Percentiles rank a stretch among this genome's conserved stretches.
Evolutionary conservation across 768 basidiomycete species (phyloP).

Genomic region (Amanita subjunquillea): DNA sequence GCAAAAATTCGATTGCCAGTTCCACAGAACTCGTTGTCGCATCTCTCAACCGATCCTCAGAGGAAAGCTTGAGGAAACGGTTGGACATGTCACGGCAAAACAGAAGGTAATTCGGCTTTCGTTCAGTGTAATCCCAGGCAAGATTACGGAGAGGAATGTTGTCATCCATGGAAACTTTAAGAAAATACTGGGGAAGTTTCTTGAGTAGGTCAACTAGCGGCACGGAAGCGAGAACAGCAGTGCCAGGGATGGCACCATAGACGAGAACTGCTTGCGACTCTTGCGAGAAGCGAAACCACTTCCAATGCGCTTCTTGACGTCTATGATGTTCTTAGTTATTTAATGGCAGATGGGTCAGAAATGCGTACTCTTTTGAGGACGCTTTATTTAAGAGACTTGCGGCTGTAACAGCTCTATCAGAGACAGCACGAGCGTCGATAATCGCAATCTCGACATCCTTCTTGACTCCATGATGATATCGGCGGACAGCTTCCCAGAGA

Average conservation of each 20-base stretch:
- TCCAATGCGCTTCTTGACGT: constrained; percentile 56
- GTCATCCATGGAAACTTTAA: constrained; percentile 12
- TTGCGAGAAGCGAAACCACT: constrained; percentile 65
- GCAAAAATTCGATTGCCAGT: constrained; percentile 55
- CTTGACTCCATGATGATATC: constrained; percentile 64
- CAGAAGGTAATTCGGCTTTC: constrained; percentile 52
- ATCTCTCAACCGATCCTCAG: constrained; percentile 51
- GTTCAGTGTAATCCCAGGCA: constrained; percentile 46
- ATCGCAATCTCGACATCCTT: constrained; percentile 72
- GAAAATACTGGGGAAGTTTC: constrained; percentile 66
- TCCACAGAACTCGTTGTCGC: constrained; percentile 60
- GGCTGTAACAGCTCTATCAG: constrained; percentile 50
- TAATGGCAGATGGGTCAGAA: neutral
- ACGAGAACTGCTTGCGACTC: constrained; percentile 73
- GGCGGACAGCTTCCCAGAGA: constrained; percentile 70
- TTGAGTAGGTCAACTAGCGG: constrained; percentile 55
- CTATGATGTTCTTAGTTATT: constrained; percentile 20
- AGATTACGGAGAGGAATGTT: constrained; percentile 22
- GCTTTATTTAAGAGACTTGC: constrained; percentile 49
- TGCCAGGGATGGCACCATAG: constrained; percentile 53
- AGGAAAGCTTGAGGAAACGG: constrained; percentile 43
- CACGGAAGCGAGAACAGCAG: constrained; percentile 59
- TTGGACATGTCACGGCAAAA: constrained; percentile 66
- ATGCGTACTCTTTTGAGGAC: constrained; percentile 43
- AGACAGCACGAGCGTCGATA: constrained; percentile 57